Percentiles rank a stretch among this genome's conserved stretches.
phyloP scores from a whole-genome alignment of 2,329 filamentous ascomycete species.

The Rhexocercosporidium sp. region DNA sequence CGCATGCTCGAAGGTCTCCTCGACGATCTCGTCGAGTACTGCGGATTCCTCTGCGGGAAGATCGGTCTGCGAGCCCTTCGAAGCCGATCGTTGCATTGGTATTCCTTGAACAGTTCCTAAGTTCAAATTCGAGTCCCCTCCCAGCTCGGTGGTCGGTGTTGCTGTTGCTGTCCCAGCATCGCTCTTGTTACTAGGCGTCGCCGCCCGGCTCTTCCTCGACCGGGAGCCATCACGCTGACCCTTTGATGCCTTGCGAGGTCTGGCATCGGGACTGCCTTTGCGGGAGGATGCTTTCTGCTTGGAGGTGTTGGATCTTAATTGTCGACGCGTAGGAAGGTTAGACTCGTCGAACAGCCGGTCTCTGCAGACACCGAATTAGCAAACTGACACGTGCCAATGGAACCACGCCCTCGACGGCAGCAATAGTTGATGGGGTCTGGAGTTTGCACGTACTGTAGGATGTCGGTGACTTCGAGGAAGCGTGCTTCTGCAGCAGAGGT shows the following conservation, averaged over 20 bases:
- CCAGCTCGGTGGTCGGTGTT: conserved; percentile 21
- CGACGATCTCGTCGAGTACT: conserved; percentile 33
- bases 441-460: conserved; percentile 59
- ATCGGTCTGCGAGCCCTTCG: conserved; percentile 42
- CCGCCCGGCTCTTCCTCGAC: conserved; percentile 35
- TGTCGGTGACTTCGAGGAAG: conserved; percentile 62
- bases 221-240: conserved; percentile 35
- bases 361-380: conserved; percentile 44
- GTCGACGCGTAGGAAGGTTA: conserved; percentile 56
- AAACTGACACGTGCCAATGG: conserved; percentile 27
- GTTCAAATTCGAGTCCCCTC: conserved; percentile 3
- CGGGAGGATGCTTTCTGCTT: conserved; percentile 45
- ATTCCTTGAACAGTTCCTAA: conserved; percentile 19
- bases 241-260: conserved; percentile 31
- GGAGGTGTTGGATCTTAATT: conserved; percentile 50
- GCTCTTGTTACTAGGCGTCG: conserved; percentile 33
- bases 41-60: conserved; percentile 32
- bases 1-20: conserved; percentile 34
- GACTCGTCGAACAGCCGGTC: conserved; percentile 56
- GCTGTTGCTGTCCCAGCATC: conserved; percentile 28
- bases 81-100: conserved; percentile 35
- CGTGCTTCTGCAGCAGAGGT: conserved; percentile 57
- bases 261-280: conserved; percentile 33
- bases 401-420: conserved; percentile 26
- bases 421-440: conserved; percentile 29